Evolutionary conservation across 2,329 filamentous ascomycete species (phyloP).

Genomic region (Capronia americana): DNA sequence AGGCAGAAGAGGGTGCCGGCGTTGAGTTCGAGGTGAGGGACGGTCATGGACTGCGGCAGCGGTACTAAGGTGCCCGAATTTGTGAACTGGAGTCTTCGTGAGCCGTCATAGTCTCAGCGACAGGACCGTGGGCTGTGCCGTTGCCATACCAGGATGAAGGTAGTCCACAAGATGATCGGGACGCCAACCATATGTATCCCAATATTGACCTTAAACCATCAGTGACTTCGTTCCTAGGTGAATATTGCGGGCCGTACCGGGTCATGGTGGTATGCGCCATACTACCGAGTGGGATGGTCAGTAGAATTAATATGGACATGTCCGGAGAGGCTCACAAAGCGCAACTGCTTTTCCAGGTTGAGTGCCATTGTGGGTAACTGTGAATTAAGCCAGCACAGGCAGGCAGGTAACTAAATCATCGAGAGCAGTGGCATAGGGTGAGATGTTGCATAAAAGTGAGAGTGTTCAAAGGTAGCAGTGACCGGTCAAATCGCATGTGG

Average conservation of each 20-base stretch:
- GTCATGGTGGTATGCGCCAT: slow-evolving; percentile 71
- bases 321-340: slow-evolving; percentile 61
- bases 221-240: not conserved
- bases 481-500: slow-evolving; percentile 9
- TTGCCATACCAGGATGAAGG: slow-evolving; percentile 62
- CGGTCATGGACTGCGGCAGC: slow-evolving; percentile 60
- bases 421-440: slow-evolving; percentile 13
- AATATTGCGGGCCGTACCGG: slow-evolving; percentile 53
- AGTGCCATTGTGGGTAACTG: slow-evolving; percentile 43
- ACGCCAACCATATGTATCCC: slow-evolving; percentile 69
- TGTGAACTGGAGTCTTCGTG: slow-evolving; percentile 55
- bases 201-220: slow-evolving; percentile 62
- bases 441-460: not conserved
- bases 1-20: slow-evolving; percentile 63
- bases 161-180: slow-evolving; percentile 66
- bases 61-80: slow-evolving; percentile 61
- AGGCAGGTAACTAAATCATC: slow-evolving; percentile 19
- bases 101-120: slow-evolving; percentile 1
- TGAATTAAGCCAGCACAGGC: slow-evolving; percentile 4
- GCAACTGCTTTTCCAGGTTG: slow-evolving; percentile 70
- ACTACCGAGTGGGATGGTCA: slow-evolving; percentile 52
- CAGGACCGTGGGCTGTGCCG: not conserved
- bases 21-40: slow-evolving; percentile 66
- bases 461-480: not conserved
- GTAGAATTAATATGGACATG: slow-evolving; percentile 31